Base-by-base conservation (phyloP, 495 filamentous ascomycete genomes). In the Cetradonia linearis region DNA sequence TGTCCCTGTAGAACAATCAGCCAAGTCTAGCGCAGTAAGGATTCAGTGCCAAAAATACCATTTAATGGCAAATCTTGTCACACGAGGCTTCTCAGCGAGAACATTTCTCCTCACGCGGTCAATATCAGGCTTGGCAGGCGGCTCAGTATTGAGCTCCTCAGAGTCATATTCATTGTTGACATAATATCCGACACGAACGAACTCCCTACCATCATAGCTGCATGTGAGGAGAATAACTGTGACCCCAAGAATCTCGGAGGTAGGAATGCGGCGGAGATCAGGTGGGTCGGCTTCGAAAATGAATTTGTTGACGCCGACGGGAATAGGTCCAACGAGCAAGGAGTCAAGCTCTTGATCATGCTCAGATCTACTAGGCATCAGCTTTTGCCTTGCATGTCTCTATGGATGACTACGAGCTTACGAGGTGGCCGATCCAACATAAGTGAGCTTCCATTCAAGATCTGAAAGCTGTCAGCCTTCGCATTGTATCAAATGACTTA, bases 371-470 rank as follows among this genome's bases (percentile, higher is more conserved):
- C 48, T 54, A 20, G 30, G 20, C 6, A 64, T 69, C 53, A 68
- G 68, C 74, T 33, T 10, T 2, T 33, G 53, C 31, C 25, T 30
- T 44, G 54, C 0, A 20, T 30, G 20, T 37, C 3, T 27, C 13
- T 10, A 31, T 20, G 27, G 1, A 4, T 8, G 40, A 2, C 38
- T 49, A 58, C 47, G 36, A 61, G 77, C 85, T 75, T 81, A 95
- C 85, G 91, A 96, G 61, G 90, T 95, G 46, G 93, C 93, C 66
- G 93, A 98, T 66, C 93, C 93, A 69, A 98, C 93, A 69, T 98
- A 98, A 70, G 91, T 97, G 67, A 98, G 78, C 73, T 97, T 97
- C 92, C 93, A 98, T 76, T 98, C 93, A 63, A 98, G 83, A 77
- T 98, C 93, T 96, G 65, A n/a, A 56, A 20, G 13, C 67, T 36